phyloP scores from a whole-genome alignment of 2,329 filamentous ascomycete species.

The Pseudocercospora fijiensis region DNA sequence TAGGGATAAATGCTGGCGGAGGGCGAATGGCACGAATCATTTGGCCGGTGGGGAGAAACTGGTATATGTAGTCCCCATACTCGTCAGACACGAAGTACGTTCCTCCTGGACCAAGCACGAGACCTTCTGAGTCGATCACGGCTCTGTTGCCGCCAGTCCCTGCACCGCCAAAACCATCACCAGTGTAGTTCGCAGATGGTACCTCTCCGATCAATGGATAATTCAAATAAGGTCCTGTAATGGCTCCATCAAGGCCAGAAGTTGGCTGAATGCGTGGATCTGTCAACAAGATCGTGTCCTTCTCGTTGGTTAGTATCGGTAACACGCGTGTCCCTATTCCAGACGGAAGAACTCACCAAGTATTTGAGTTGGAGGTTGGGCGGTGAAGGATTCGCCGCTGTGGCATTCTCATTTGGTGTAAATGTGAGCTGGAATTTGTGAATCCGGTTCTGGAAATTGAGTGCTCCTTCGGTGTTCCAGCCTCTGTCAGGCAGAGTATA shows the following conservation, averaged over 20 bases:
- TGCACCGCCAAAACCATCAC: constrained; percentile 65
- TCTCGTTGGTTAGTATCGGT: neutral
- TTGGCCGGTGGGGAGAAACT: constrained; percentile 58
- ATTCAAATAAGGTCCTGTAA: constrained; percentile 50
- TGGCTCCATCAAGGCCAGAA: constrained; percentile 64
- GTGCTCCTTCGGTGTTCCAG: constrained; percentile 71
- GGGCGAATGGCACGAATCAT: constrained; percentile 65
- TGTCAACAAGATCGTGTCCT: constrained; percentile 62
- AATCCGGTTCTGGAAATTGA: constrained; percentile 66
- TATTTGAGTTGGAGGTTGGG: constrained; percentile 65
- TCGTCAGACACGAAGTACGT: constrained; percentile 70
- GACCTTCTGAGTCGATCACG: constrained; percentile 64
- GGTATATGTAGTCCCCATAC: constrained; percentile 64
- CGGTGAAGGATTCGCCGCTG: constrained; percentile 52
- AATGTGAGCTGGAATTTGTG: constrained; percentile 66
- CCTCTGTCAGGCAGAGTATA: constrained; percentile 60
- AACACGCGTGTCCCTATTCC: neutral
- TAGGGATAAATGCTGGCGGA: constrained; percentile 63
- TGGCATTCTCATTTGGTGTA: constrained; percentile 54
- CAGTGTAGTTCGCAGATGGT: constrained; percentile 62
- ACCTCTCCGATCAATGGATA: constrained; percentile 54
- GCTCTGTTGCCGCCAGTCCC: constrained; percentile 61
- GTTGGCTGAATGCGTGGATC: constrained; percentile 62
- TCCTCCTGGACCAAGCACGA: constrained; percentile 60
- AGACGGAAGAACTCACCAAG: constrained; percentile 31